Percentiles rank a stretch among this genome's conserved stretches.
phyloP scores from a whole-genome alignment of 2,329 filamentous ascomycete genomes.

The Mollisia scopiformis region DNA sequence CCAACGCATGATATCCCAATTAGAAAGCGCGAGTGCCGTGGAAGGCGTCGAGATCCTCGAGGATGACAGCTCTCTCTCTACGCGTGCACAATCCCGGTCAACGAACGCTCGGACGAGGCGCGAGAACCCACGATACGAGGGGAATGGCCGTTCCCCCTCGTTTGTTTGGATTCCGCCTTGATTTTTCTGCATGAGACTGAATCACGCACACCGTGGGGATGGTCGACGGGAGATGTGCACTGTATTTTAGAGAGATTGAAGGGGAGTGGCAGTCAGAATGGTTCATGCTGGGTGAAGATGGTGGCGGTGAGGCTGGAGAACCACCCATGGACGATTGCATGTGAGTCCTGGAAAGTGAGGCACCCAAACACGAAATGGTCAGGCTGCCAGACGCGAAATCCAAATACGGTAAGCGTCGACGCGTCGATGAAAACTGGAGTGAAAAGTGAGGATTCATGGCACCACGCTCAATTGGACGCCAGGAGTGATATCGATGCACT shows the following conservation, averaged over 20 bases:
- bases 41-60: not conserved
- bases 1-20: not conserved
- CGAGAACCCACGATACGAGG: not conserved
- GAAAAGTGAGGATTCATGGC: not conserved
- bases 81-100: not conserved
- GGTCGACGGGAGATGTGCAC: not conserved
- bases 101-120: not conserved
- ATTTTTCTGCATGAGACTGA: constrained; percentile 2
- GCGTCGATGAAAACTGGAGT: not conserved
- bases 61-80: not conserved
- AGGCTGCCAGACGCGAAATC: not conserved
- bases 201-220: constrained; percentile 3
- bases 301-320: not conserved
- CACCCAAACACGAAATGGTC: not conserved
- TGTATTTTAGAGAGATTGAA: constrained; percentile 1
- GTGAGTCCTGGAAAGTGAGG: not conserved
- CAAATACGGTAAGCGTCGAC: not conserved
- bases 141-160: not conserved
- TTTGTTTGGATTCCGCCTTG: constrained; percentile 3
- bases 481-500: not conserved
- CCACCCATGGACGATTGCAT: not conserved
- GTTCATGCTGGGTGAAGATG: not conserved
- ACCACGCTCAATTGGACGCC: not conserved
- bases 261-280: not conserved
- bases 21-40: not conserved